Evolutionary conservation across 2,329 filamentous ascomycete genomes (phyloP).

Genomic region (Talaromyces funiculosus): DNA sequence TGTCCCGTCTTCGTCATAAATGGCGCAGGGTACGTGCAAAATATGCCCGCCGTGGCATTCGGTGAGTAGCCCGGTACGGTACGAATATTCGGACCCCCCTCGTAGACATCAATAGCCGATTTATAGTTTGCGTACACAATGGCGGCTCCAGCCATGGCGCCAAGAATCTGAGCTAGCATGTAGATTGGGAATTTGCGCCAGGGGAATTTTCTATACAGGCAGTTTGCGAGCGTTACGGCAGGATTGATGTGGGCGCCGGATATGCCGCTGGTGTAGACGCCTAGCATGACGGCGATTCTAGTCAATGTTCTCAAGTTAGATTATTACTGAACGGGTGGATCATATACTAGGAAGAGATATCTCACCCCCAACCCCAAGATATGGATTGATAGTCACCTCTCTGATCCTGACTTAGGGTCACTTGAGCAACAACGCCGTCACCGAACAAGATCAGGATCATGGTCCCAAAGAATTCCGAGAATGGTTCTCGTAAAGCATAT

Average conservation of each 20-base stretch:
- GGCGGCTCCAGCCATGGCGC: slow-evolving; percentile 58
- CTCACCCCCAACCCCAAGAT: slow-evolving; percentile 47
- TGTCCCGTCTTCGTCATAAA: slow-evolving; percentile 61
- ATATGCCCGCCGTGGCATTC: slow-evolving; percentile 63
- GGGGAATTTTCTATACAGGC: slow-evolving; percentile 61
- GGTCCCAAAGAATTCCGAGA: slow-evolving; percentile 63
- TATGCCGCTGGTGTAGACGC: slow-evolving; percentile 55
- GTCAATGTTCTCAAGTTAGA: slow-evolving; percentile 11
- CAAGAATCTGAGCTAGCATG: slow-evolving; percentile 59
- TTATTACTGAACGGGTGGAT: neutral
- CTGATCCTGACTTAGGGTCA: slow-evolving; percentile 50
- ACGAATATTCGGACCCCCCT: slow-evolving; percentile 53
- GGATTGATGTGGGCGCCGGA: slow-evolving; percentile 65
- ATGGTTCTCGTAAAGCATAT: slow-evolving; percentile 50
- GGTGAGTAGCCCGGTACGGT: slow-evolving; percentile 53
- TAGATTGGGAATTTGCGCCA: slow-evolving; percentile 68
- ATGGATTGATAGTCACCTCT: slow-evolving; percentile 49
- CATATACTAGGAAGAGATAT: neutral
- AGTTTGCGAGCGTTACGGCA: slow-evolving; percentile 65
- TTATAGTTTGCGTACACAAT: slow-evolving; percentile 61
- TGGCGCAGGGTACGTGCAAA: slow-evolving; percentile 62
- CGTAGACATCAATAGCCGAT: slow-evolving; percentile 58
- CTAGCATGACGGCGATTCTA: slow-evolving; percentile 62
- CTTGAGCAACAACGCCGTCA: slow-evolving; percentile 66
- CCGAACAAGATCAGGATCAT: slow-evolving; percentile 66